A percentile compares a stretch with the other conserved stretches of the same genome.
Evolutionary conservation across 2,329 filamentous ascomycete genomes (phyloP).

Genomic region (Pseudocercospora crystallina): DNA sequence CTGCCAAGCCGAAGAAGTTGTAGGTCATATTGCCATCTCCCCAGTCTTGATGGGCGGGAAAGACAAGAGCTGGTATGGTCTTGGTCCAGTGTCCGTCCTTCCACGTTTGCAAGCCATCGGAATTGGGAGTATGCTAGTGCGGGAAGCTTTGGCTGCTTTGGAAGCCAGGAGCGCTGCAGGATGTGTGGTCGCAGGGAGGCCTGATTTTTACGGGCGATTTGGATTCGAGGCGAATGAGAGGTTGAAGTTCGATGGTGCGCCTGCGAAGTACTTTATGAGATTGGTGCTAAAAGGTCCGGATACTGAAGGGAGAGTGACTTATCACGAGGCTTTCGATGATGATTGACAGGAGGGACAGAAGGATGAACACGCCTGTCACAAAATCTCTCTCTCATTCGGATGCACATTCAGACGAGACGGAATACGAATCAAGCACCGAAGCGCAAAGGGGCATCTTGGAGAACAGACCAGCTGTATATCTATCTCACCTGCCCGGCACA

Average conservation of each 20-base stretch:
- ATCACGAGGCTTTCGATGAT: conserved; percentile 6
- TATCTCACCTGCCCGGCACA: too few species aligned
- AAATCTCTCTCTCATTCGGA: too few species aligned
- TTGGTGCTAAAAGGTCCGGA: neutral
- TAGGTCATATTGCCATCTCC: conserved; percentile 9
- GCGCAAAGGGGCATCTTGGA: too few species aligned
- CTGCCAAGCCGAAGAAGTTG: neutral
- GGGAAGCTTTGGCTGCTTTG: neutral
- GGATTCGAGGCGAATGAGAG: conserved; percentile 2
- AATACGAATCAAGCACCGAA: too few species aligned
- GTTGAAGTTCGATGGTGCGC: conserved; percentile 6
- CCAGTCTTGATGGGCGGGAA: conserved; percentile 6
- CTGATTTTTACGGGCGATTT: conserved; percentile 8
- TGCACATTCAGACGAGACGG: too few species aligned
- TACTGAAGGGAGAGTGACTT: conserved; percentile 2
- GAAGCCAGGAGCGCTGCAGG: neutral
- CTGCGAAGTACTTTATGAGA: conserved; percentile 4
- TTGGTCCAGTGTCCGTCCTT: conserved; percentile 6
- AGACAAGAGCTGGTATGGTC: conserved; percentile 1
- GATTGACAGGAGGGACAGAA: too few species aligned
- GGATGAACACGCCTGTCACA: too few species aligned
- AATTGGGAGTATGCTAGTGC: conserved; percentile 3
- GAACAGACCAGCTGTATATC: too few species aligned
- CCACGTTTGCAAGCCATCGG: conserved; percentile 4
- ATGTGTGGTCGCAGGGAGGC: conserved; percentile 8